Conservation (phyloP, 352 stramenopile genomes). For the Globisporangium perplexum region DNA sequence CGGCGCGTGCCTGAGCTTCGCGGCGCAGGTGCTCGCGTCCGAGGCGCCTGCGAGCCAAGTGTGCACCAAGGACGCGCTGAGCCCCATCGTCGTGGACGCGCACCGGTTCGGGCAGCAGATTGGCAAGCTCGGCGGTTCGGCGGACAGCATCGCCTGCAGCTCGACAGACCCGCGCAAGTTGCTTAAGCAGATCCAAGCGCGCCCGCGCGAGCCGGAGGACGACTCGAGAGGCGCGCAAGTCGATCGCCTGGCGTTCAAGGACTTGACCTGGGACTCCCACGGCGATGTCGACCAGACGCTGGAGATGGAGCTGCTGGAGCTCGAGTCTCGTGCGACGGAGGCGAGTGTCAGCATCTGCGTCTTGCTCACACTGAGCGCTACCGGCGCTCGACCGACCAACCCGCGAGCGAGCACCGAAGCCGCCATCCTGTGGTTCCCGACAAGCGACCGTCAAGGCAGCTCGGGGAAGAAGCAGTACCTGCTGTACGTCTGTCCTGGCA, state of each 20-base stretch:
- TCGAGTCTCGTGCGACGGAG: conserved; percentile 28
- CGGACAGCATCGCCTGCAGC: not conserved
- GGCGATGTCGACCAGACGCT: conserved; percentile 37
- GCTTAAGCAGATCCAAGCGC: conserved; percentile 10
- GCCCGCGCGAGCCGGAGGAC: conserved; percentile 7
- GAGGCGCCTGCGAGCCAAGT: conserved; percentile 17
- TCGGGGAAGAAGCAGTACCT: conserved; percentile 28
- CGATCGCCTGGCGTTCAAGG: conserved; percentile 22
- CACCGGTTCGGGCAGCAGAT: conserved; percentile 46
- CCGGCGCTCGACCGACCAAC: no score
- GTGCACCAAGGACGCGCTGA: conserved; percentile 42
- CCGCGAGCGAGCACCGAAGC: conserved; percentile 10
- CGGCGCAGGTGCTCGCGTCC: conserved; percentile 23
- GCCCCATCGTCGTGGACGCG: conserved; percentile 47
- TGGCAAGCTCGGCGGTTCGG: conserved; percentile 1
- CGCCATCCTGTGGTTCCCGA: conserved; percentile 42
- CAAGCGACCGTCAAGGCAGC: not conserved
- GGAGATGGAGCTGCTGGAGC: conserved; percentile 54
- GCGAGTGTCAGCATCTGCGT: conserved; percentile 24
- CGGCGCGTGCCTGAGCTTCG: conserved; percentile 41
- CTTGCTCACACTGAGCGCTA: conserved; percentile 18
- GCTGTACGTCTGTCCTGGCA: conserved; percentile 54
- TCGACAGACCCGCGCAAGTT: conserved; percentile 22
- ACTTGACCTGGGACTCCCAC: conserved; percentile 60
- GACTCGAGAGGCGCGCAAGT: conserved; percentile 7